Evolutionary conservation across 2,329 filamentous ascomycete species (phyloP).

Genomic region (Trichoderma harzianum): DNA sequence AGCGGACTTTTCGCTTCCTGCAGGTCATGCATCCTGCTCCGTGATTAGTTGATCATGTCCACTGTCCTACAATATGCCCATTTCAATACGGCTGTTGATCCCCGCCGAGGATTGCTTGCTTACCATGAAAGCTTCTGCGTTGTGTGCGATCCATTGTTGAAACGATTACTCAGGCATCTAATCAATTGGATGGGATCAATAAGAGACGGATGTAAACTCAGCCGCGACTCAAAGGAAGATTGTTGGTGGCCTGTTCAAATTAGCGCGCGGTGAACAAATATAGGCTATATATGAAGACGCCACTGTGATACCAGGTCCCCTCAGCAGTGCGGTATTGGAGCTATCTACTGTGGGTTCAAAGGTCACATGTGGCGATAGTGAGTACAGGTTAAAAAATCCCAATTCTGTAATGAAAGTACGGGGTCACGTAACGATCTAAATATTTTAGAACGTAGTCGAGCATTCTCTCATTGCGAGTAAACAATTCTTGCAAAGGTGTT

Average conservation of each 20-base stretch:
- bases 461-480: neutral
- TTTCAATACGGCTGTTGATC: neutral
- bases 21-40: slow-evolving; percentile 2
- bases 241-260: neutral
- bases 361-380: neutral
- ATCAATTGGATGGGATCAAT: neutral
- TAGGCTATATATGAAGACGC: neutral
- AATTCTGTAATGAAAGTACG: neutral
- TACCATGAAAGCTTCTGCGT: neutral
- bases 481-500: neutral
- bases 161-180: neutral
- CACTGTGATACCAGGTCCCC: neutral
- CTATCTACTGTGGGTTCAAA: neutral
- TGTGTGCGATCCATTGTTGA: neutral
- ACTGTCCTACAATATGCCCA: neutral
- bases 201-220: neutral
- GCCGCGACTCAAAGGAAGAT: neutral
- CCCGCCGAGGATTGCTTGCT: neutral
- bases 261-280: neutral
- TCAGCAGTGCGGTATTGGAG: neutral
- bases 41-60: neutral
- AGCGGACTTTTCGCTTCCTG: slow-evolving; percentile 10
- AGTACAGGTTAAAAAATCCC: neutral
- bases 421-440: neutral
- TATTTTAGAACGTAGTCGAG: neutral